Conservation (phyloP, 2,329 filamentous ascomycete genomes). For the Westerdykella ornata region DNA sequence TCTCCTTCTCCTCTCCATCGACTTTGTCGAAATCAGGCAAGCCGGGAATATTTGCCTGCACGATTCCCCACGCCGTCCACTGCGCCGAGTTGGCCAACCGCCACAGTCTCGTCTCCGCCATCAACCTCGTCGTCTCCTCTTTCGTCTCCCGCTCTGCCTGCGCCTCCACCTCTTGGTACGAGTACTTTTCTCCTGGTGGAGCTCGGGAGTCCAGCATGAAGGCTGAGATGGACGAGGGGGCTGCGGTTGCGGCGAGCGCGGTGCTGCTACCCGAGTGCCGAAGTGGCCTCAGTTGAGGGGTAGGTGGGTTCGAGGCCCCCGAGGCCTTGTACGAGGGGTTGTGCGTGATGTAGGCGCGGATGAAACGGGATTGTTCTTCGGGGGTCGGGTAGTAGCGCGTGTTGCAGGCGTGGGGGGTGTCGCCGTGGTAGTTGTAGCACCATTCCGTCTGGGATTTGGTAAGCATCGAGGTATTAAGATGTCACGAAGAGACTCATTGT, state of each 20-base stretch:
- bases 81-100: conserved; percentile 77
- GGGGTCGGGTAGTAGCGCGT: conserved; percentile 64
- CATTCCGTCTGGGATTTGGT: conserved; percentile 62
- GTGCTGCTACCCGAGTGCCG: conserved; percentile 30
- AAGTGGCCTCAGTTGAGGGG: conserved; percentile 22
- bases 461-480: too few relatives aligned
- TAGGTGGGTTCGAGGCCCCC: conserved; percentile 40
- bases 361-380: conserved; percentile 77
- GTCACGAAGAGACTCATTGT: too few relatives aligned
- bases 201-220: conserved; percentile 69
- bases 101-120: conserved; percentile 79
- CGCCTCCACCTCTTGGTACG: conserved; percentile 42
- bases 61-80: conserved; percentile 95
- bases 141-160: conserved; percentile 55
- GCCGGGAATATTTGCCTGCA: conserved; percentile 82
- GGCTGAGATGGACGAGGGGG: conserved; percentile 42
- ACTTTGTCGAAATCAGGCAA: conserved; percentile 48
- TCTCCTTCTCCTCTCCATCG: conserved; percentile 9
- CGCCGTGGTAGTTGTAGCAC: conserved; percentile 94
- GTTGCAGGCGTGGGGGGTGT: conserved; percentile 60
- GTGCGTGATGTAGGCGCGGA: conserved; percentile 81
- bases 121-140: conserved; percentile 59
- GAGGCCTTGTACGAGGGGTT: conserved; percentile 59
- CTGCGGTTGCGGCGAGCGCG: conserved; percentile 27
- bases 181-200: conserved; percentile 30